Percentiles rank a stretch among this genome's conserved stretches.
Evolutionary conservation across 306 rosid species (phyloP).

Genomic region (Quercus alba): DNA sequence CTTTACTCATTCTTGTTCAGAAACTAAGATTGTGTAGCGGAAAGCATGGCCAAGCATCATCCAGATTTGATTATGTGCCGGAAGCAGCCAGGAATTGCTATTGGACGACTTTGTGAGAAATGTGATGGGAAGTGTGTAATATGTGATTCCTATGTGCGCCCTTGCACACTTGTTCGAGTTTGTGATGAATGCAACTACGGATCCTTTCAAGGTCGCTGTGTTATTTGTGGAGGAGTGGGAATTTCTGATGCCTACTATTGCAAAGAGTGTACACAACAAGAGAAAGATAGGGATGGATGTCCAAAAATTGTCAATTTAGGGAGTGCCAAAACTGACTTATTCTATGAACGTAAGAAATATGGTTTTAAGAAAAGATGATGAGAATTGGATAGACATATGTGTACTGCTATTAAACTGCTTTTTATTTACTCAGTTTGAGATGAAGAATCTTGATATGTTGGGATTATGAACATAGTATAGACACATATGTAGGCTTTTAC

Average conservation of each 20-base stretch:
- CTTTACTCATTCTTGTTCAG: background rate
- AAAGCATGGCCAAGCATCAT: constrained; percentile 78
- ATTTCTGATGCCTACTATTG: no score
- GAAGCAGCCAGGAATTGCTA: constrained; percentile 86
- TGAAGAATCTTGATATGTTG: background rate
- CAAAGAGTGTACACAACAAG: no score
- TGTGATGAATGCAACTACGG: no score
- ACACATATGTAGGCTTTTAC: background rate
- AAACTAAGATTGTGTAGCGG: constrained; percentile 21
- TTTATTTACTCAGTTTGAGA: background rate
- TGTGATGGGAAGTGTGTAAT: constrained; percentile 87
- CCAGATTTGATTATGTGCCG: constrained; percentile 88
- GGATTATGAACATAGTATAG: no score
- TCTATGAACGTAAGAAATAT: constrained; percentile 89
- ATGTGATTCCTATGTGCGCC: constrained; percentile 84
- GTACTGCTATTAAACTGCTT: background rate
- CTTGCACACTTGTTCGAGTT: constrained; percentile 50
- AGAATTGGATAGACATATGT: background rate
- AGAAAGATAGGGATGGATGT: no score
- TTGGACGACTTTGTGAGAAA: constrained; percentile 75
- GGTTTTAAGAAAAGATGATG: constrained; percentile 86
- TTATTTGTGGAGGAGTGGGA: no score
- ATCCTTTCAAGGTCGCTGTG: no score
- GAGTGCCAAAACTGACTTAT: constrained; percentile 79
- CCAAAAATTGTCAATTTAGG: constrained; percentile 51